Percentiles rank a stretch among this genome's conserved stretches.
These are phyloP conservation scores for Penicillium goetzii DNA, from an alignment of 495 filamentous ascomycete species.

Conservation along the genomic window DNA sequence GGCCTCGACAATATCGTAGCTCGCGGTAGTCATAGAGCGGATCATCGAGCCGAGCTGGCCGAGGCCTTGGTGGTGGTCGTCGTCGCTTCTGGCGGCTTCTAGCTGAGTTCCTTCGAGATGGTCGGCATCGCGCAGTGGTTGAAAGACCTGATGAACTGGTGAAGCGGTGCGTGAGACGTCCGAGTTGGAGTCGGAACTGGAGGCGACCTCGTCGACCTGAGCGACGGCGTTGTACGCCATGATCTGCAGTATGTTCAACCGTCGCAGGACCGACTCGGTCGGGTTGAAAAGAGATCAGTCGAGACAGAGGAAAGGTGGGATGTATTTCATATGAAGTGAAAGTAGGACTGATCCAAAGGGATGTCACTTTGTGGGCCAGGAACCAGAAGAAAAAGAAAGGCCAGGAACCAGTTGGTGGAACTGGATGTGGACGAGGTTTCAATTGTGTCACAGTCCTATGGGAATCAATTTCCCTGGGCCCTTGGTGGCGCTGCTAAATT, in stretches of 20 bases:
- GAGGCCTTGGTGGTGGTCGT: slow-evolving; percentile 32
- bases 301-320: slow-evolving; percentile 2
- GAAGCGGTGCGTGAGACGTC: slow-evolving; percentile 39
- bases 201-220: slow-evolving; percentile 48
- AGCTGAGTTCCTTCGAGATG: slow-evolving; percentile 32
- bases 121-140: slow-evolving; percentile 34
- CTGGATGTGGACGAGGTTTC: slow-evolving; percentile 6
- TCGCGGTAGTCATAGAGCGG: slow-evolving; percentile 46
- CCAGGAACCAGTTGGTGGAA: slow-evolving; percentile 9
- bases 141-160: slow-evolving; percentile 32
- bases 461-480: background rate
- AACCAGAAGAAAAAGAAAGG: background rate
- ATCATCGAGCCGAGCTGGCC: slow-evolving; percentile 43
- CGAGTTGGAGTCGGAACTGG: slow-evolving; percentile 43
- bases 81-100: slow-evolving; percentile 31
- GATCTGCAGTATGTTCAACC: slow-evolving; percentile 11
- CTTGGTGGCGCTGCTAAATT: slow-evolving; percentile 10
- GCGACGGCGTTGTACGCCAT: slow-evolving; percentile 56
- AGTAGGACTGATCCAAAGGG: background rate
- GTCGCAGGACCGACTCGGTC: slow-evolving; percentile 16
- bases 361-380: background rate
- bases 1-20: slow-evolving; percentile 52
- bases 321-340: background rate
- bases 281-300: slow-evolving; percentile 13
- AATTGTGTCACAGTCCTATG: background rate